Percentiles rank a stretch among this genome's conserved stretches.
Conservation (phyloP, 208 protist genomes). For the Trypanosoma scelopori region DNA sequence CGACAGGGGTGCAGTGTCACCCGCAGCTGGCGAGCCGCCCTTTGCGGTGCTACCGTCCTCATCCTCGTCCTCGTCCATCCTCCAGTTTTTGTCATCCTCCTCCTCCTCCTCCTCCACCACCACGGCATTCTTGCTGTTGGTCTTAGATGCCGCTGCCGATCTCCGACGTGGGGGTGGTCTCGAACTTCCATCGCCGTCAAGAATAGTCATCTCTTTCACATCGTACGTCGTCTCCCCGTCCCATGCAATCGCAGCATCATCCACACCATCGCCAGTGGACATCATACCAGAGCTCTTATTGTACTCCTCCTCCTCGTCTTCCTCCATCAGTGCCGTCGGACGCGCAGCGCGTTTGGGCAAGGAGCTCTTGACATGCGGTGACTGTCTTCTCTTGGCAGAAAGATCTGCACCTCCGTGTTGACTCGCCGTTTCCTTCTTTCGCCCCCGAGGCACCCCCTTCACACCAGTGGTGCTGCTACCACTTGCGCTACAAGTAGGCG, state of each 20-base stretch:
- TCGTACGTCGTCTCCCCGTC: background rate
- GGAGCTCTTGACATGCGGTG: background rate
- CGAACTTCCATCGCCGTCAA: background rate
- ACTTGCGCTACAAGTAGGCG: background rate
- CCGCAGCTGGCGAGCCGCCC: background rate
- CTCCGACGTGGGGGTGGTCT: background rate
- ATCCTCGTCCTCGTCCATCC: constrained; percentile 6
- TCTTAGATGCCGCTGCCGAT: background rate
- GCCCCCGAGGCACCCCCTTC: background rate
- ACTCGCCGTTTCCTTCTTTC: background rate
- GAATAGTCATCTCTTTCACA: background rate
- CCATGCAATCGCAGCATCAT: background rate
- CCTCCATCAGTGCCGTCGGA: constrained; percentile 9
- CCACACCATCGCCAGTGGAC: background rate
- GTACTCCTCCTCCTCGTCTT: constrained; percentile 3
- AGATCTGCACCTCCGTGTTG: background rate
- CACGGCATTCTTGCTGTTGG: background rate
- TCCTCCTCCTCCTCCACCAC: constrained; percentile 17
- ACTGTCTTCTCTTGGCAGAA: background rate
- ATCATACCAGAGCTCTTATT: background rate
- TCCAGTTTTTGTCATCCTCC: constrained; percentile 1
- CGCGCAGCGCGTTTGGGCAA: background rate
- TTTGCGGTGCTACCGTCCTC: constrained; percentile 2
- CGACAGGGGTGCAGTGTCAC: background rate
- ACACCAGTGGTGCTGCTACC: background rate